Evolutionary conservation across 169 alveolate genomes (phyloP).

Genomic region (Besnoitia besnoiti): DNA sequence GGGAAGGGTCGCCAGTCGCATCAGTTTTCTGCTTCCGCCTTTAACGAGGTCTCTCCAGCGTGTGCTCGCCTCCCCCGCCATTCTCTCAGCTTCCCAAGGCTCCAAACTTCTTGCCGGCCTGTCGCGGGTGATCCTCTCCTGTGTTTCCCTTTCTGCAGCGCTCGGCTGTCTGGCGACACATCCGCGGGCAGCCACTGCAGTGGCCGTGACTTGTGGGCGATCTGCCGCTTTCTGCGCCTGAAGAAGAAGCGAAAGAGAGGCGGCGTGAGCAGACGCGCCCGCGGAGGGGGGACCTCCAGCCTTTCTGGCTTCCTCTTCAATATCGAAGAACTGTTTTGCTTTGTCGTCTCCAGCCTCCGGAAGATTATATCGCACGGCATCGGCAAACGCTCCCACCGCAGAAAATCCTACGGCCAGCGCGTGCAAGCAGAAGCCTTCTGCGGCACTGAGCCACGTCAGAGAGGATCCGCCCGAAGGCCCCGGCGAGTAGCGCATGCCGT

Average conservation of each 20-base stretch:
- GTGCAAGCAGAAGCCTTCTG: constrained; percentile 7
- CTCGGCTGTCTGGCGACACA: background rate
- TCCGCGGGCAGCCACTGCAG: too few species aligned
- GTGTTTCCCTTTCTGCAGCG: background rate
- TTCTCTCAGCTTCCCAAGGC: background rate
- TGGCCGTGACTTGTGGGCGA: too few species aligned
- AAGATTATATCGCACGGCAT: constrained; percentile 15
- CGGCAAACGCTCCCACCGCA: background rate
- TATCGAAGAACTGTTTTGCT: background rate
- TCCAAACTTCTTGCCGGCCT: too few species aligned
- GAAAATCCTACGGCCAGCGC: constrained; percentile 13
- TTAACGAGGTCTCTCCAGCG: background rate
- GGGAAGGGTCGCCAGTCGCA: background rate
- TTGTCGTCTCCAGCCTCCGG: background rate
- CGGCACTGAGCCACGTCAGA: background rate
- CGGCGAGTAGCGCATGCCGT: background rate
- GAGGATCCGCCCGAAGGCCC: background rate
- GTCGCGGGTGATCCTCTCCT: too few species aligned
- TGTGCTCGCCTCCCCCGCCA: background rate
- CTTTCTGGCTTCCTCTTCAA: too few species aligned
- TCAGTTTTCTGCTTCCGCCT: background rate
- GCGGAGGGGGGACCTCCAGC: too few species aligned
- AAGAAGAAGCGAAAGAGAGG: too few species aligned
- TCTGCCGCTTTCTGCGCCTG: too few species aligned
- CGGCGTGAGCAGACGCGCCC: too few species aligned